phyloP scores from a whole-genome alignment of 305 asterid genomes.

The Fraxinus floribunda region DNA sequence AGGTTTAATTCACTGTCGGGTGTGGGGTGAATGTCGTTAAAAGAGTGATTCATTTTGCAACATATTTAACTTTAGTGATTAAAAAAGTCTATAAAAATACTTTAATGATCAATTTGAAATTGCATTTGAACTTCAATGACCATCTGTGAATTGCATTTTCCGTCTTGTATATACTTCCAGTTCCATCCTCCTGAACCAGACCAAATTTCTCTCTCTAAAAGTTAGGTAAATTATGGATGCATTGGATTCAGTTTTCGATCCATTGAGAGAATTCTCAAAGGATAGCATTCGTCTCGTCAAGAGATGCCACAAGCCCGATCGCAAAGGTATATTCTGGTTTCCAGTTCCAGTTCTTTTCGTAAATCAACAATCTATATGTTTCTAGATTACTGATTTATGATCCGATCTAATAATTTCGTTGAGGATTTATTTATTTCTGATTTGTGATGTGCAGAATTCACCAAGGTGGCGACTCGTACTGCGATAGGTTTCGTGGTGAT shows the following conservation, averaged over 20 bases:
- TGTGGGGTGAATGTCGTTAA: background rate
- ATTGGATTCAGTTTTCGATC: constrained; percentile 44
- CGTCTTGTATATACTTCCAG: background rate
- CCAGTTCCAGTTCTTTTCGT: background rate
- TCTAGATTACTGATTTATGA: background rate
- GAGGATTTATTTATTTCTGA: constrained; percentile 1
- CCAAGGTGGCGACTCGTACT: constrained; percentile 37
- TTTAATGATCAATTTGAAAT: background rate
- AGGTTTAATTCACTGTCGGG: background rate
- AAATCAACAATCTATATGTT: background rate
- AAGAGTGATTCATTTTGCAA: background rate
- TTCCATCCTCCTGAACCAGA: background rate
- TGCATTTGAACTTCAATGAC: background rate
- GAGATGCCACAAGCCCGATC: constrained; percentile 55
- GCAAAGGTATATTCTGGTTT: constrained; percentile 33
- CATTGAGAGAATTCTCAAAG: constrained; percentile 47
- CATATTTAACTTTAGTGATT: background rate
- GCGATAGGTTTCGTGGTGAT: constrained; percentile 42
- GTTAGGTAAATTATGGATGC: constrained; percentile 38
- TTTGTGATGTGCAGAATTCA: constrained; percentile 12
- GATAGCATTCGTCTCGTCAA: constrained; percentile 48
- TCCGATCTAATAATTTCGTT: background rate
- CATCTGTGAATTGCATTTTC: background rate
- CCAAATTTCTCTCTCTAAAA: background rate
- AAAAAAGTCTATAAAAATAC: background rate